Conservation (phyloP, 108 stramenopile species). For the Pseudonitzschia multiseries region DNA sequence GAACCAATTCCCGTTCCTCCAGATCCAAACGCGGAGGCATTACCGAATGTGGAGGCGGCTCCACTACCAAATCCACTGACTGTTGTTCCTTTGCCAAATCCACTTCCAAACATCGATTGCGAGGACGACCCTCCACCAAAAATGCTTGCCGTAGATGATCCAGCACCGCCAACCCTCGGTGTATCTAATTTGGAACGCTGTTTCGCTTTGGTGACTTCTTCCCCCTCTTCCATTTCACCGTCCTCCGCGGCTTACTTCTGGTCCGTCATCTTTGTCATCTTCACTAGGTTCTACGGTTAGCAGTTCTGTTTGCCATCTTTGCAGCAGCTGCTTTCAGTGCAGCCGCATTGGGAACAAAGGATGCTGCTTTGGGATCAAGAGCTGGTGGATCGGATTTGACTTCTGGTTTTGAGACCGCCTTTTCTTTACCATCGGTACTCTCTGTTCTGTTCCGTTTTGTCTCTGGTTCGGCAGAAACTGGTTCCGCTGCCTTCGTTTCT, state of each 20-base stretch:
- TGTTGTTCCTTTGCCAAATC: background rate
- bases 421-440: constrained; percentile 5
- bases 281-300: constrained; percentile 9
- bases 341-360: constrained; percentile 8
- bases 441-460: constrained; percentile 30
- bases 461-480: constrained; percentile 11
- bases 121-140: constrained; percentile 9
- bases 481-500: constrained; percentile 4
- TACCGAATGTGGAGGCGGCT: constrained; percentile 9
- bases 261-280: constrained; percentile 2
- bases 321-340: constrained; percentile 11
- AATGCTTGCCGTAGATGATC: background rate
- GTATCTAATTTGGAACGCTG: background rate
- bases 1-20: constrained; percentile 10
- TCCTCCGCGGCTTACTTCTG: constrained; percentile 4
- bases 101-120: constrained; percentile 7
- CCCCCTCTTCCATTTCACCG: constrained; percentile 18
- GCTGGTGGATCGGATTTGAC: constrained; percentile 1
- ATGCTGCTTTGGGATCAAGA: constrained; percentile 13
- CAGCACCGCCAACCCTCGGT: background rate
- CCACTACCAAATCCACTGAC: constrained; percentile 13
- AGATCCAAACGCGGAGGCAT: constrained; percentile 14
- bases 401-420: background rate
- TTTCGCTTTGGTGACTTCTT: background rate
- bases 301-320: constrained; percentile 4